Percentiles rank a stretch among this genome's conserved stretches.
These are phyloP conservation scores for Plasmodium cynomolgi DNA, from an alignment of 169 alveolate species.

Conservation along the genomic window DNA sequence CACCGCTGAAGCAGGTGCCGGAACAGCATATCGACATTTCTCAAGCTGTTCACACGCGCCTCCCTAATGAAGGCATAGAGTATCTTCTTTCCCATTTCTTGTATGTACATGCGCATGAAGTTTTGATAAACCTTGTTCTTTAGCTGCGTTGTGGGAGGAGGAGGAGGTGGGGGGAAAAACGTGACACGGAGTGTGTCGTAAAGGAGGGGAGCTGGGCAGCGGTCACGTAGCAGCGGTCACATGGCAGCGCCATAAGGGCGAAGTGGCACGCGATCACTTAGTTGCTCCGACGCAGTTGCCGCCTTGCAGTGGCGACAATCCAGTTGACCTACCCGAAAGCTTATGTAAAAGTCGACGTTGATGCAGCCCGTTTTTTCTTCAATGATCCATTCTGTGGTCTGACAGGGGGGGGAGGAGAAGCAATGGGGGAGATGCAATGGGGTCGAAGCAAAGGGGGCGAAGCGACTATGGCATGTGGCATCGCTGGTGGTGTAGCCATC, in stretches of 20 bases:
- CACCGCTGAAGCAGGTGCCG: neutral
- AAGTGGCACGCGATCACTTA: neutral
- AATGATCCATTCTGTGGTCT: constrained; percentile 55
- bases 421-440: too few relatives aligned
- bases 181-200: neutral
- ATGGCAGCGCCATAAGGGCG: too few relatives aligned
- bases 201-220: neutral
- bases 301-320: neutral
- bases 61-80: constrained; percentile 48
- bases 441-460: too few relatives aligned
- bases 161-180: neutral
- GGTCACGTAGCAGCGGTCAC: too few relatives aligned
- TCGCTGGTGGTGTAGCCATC: neutral
- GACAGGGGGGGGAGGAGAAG: neutral
- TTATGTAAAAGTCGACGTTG: constrained; percentile 58
- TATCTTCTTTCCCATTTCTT: constrained; percentile 49
- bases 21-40: constrained; percentile 21
- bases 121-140: constrained; percentile 55
- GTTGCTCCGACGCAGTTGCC: neutral
- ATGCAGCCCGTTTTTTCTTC: constrained; percentile 31
- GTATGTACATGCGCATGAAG: constrained; percentile 64
- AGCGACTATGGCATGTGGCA: neutral
- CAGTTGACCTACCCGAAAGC: constrained; percentile 29
- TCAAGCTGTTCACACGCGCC: constrained; percentile 18
- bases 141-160: constrained; percentile 1